Base-by-base conservation (phyloP, 768 basidiomycete genomes). In the Pulveroboletus ravenelii region DNA sequence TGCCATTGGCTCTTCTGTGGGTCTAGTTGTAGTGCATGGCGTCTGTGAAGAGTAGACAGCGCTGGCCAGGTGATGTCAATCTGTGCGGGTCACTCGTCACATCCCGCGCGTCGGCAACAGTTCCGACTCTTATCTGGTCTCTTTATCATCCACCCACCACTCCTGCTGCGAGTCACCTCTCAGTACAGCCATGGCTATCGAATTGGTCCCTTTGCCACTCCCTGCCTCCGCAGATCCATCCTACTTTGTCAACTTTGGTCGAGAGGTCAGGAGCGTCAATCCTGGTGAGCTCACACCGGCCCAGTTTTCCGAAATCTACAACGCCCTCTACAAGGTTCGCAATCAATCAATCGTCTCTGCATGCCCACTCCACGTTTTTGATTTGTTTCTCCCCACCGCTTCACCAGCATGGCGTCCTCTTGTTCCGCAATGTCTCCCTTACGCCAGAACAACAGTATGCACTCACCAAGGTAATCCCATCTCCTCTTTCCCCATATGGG, bases 391-490 rank as follows among this genome's bases (percentile, higher is more conserved):
- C 41, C 9, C 29, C 43, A 45, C n/a, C 30, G 30, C 41, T n/a
- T 43, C 41, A 47, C 29, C 61, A 92, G 88, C 76, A 93, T 57
- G 78, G 79, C 38, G 78, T 77, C 15, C 76, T 94, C 37, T 73
- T 94, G 48, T 94, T 93, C 73, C 77, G 87, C 49, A 68, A 87
- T 60, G 77, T 76, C 30, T 69, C 77, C 29, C 65, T 93, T 20
- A 78, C 82, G 5, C 90, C 91, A 0, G 88, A 90, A 66, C 82
- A 89, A 62, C 91, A 93, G 65, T 92, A 88, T 66, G 79, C 80
- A 13, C 68, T 94, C 52, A 93, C 90, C 13, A 91, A 92, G 79
- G 90, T 85, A 55, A 50, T 23, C 35, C 15, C 15, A 8, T 13
- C 34, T n/a, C 34, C 47, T 23, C 10, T 23, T 41, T 6, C 29